phyloP scores from a whole-genome alignment of 768 basidiomycete genomes.

The Termitomyces sp. region DNA sequence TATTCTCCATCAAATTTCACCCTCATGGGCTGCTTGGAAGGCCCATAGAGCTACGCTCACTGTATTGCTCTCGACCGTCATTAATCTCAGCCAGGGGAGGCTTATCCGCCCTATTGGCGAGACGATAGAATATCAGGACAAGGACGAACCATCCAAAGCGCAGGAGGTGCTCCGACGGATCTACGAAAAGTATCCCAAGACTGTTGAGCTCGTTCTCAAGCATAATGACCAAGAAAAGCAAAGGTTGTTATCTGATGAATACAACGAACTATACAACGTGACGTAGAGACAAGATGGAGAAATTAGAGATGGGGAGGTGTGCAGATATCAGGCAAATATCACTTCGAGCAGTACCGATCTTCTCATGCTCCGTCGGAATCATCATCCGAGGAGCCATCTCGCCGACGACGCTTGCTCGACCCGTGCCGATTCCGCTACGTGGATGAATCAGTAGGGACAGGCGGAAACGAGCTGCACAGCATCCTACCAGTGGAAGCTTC shows the following conservation, averaged over 20 bases:
- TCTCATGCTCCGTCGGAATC: conserved; percentile 53
- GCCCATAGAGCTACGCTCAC: conserved; percentile 49
- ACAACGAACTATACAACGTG: conserved; percentile 26
- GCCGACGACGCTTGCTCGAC: conserved; percentile 58
- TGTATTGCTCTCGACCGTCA: conserved; percentile 40
- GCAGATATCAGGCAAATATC: conserved; percentile 4
- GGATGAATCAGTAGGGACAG: conserved; percentile 14
- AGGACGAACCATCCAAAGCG: conserved; percentile 26
- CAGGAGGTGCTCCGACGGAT: conserved; percentile 38
- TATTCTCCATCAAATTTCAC: conserved; percentile 57
- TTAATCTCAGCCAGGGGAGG: conserved; percentile 45
- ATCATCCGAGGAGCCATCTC: conserved; percentile 58
- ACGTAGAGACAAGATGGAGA: conserved; percentile 3
- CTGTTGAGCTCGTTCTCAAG: conserved; percentile 25
- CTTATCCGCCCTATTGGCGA: conserved; percentile 35
- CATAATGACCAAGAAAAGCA: conserved; percentile 27
- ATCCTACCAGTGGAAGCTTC: conserved; percentile 75
- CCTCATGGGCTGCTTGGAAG: conserved; percentile 61
- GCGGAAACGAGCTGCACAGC: conserved; percentile 11
- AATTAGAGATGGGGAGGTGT: not conserved
- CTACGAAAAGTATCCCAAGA: conserved; percentile 43
- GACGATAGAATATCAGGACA: conserved; percentile 19
- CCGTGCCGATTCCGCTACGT: conserved; percentile 77
- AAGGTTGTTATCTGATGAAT: conserved; percentile 19
- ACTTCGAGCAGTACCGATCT: not conserved